These are phyloP conservation scores for Arthrobotrys entomopaga DNA, from an alignment of 2,329 filamentous ascomycete species.

Conservation along the genomic window DNA sequence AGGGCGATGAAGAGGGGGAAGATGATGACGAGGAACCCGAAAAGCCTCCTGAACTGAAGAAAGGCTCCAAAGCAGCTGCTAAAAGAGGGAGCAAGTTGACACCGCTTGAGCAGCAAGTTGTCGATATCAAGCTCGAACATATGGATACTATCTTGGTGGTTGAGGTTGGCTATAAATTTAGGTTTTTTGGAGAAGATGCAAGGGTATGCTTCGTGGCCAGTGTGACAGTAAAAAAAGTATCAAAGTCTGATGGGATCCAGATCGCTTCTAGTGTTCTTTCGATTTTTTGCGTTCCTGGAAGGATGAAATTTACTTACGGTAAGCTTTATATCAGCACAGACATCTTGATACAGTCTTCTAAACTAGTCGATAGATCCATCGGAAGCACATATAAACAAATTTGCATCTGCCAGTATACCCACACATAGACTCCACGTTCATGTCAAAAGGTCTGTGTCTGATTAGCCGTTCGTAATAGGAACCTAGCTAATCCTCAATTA, in stretches of 20 bases:
- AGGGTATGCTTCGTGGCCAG: slow-evolving; percentile 64
- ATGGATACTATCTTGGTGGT: slow-evolving; percentile 89
- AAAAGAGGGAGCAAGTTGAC: slow-evolving; percentile 87
- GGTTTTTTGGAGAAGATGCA: slow-evolving; percentile 96
- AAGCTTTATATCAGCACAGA: slow-evolving; percentile 27
- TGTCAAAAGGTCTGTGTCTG: slow-evolving; percentile 73
- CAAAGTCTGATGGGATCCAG: slow-evolving; percentile 12
- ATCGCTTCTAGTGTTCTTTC: slow-evolving; percentile 85
- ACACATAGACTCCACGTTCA: slow-evolving; percentile 91
- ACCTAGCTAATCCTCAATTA: slow-evolving; percentile 13
- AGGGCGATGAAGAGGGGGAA: slow-evolving; percentile 64
- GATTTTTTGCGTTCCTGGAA: slow-evolving; percentile 96
- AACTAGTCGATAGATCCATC: slow-evolving; percentile 71
- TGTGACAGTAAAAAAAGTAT: not conserved
- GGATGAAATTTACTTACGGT: slow-evolving; percentile 86
- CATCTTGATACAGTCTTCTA: slow-evolving; percentile 52
- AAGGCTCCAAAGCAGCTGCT: slow-evolving; percentile 63
- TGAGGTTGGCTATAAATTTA: slow-evolving; percentile 97
- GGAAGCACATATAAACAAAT: slow-evolving; percentile 89
- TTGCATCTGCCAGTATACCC: slow-evolving; percentile 95
- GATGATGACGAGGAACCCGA: slow-evolving; percentile 65
- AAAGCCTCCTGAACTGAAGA: slow-evolving; percentile 63
- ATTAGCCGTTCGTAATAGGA: no score
- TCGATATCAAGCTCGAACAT: slow-evolving; percentile 92
- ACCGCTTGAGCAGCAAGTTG: slow-evolving; percentile 89